Evolutionary conservation across 108 stramenopile species (phyloP).

Genomic region (Heterococcus sp.): DNA sequence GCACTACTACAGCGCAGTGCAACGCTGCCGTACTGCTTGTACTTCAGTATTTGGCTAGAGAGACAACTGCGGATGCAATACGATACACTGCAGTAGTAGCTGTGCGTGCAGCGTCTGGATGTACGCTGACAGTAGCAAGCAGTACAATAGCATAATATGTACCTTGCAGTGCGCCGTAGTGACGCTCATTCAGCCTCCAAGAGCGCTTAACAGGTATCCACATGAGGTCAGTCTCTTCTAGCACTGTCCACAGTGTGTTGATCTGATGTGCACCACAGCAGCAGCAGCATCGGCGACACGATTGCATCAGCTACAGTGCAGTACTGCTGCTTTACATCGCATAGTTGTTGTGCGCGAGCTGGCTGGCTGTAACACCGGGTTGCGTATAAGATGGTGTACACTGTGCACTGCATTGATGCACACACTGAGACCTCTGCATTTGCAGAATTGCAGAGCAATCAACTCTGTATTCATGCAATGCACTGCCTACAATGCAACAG

Average conservation of each 20-base stretch:
- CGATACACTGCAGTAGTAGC: background rate
- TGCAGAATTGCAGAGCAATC: too few relatives aligned
- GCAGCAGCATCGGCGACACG: too few relatives aligned
- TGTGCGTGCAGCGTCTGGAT: background rate
- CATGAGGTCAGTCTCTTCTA: slow-evolving; percentile 81
- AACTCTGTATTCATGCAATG: background rate
- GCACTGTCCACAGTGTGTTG: slow-evolving; percentile 54
- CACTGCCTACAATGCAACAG: background rate
- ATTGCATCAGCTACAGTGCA: too few relatives aligned
- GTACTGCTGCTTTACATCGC: too few relatives aligned
- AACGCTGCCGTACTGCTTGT: too few relatives aligned
- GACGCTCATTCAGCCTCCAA: slow-evolving; percentile 90
- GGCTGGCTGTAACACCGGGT: too few relatives aligned
- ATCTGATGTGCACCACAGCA: slow-evolving; percentile 2
- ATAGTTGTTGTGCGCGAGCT: too few relatives aligned
- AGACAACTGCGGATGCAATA: background rate
- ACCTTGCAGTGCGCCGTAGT: slow-evolving; percentile 49
- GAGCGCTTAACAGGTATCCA: slow-evolving; percentile 80
- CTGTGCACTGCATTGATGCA: background rate
- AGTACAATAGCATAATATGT: background rate
- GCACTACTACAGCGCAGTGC: too few relatives aligned
- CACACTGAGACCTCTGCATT: too few relatives aligned
- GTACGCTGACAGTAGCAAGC: background rate
- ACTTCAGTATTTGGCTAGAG: background rate
- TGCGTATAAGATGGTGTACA: background rate